phyloP scores from a whole-genome alignment of 2,329 filamentous ascomycete genomes.

The Fusarium nematophilum region DNA sequence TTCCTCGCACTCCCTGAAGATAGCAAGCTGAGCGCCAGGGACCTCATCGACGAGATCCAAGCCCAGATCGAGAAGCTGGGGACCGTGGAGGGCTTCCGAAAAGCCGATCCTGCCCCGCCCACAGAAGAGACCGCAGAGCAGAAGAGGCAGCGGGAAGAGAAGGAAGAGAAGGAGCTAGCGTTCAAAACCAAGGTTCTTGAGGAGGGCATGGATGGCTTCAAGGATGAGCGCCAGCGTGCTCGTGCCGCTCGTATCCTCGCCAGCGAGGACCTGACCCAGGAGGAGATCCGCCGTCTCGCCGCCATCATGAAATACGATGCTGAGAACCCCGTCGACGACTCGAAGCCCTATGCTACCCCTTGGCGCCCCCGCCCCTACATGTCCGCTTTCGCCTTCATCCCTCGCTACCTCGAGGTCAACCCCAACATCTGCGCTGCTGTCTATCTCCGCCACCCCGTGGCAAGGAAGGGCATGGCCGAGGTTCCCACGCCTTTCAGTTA shows the following conservation, averaged over 20 bases:
- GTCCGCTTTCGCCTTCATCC: slow-evolving; percentile 93
- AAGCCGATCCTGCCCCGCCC: slow-evolving; percentile 37
- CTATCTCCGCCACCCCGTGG: slow-evolving; percentile 94
- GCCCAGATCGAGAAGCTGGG: slow-evolving; percentile 49
- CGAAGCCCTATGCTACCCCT: slow-evolving; percentile 89
- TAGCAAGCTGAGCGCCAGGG: slow-evolving; percentile 42
- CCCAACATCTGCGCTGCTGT: slow-evolving; percentile 96
- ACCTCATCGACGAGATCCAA: slow-evolving; percentile 49
- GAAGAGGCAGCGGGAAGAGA: slow-evolving; percentile 29
- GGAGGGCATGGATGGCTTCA: slow-evolving; percentile 50
- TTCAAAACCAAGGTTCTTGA: slow-evolving; percentile 49
- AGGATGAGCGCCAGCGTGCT: slow-evolving; percentile 47
- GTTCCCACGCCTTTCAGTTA: slow-evolving; percentile 84
- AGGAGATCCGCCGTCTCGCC: slow-evolving; percentile 66
- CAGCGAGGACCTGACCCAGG: slow-evolving; percentile 51
- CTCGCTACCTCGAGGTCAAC: slow-evolving; percentile 95
- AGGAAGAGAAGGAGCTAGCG: slow-evolving; percentile 33
- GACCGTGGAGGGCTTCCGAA: slow-evolving; percentile 47
- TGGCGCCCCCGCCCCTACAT: slow-evolving; percentile 91
- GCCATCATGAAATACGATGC: slow-evolving; percentile 70
- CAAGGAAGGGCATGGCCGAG: slow-evolving; percentile 81
- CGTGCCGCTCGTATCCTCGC: slow-evolving; percentile 49
- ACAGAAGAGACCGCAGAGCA: slow-evolving; percentile 33
- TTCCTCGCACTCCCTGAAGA: slow-evolving; percentile 61
- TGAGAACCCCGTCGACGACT: slow-evolving; percentile 80